phyloP scores from a whole-genome alignment of 305 asterid genomes.

The Fraxinus nigra region DNA sequence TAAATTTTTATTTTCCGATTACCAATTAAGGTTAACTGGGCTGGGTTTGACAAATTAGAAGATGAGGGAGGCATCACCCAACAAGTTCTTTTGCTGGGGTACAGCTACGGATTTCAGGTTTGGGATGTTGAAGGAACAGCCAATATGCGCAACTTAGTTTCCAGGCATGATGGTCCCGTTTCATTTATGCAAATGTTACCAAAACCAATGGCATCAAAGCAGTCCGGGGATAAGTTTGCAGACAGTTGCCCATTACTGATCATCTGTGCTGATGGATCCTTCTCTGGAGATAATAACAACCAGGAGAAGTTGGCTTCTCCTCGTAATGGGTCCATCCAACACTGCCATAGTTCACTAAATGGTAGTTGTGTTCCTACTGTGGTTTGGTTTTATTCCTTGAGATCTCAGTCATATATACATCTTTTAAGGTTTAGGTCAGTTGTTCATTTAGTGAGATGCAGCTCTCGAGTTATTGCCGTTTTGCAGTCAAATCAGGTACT shows the following conservation, averaged over 20 bases:
- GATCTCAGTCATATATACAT: slow-evolving; percentile 76
- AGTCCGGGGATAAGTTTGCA: slow-evolving; percentile 45
- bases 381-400: slow-evolving; percentile 87
- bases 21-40: slow-evolving; percentile 70
- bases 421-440: slow-evolving; percentile 71
- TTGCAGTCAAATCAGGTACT: slow-evolving; percentile 81
- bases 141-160: slow-evolving; percentile 70
- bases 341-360: slow-evolving; percentile 38
- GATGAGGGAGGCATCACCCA: slow-evolving; percentile 36
- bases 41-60: slow-evolving; percentile 71
- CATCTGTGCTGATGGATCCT: slow-evolving; percentile 78
- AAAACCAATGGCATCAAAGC: slow-evolving; percentile 43
- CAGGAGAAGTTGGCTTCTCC: slow-evolving; percentile 44
- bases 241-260: slow-evolving; percentile 67
- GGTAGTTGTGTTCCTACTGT: slow-evolving; percentile 58
- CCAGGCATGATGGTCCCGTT: slow-evolving; percentile 90
- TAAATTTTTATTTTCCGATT: not conserved
- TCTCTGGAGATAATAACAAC: slow-evolving; percentile 52
- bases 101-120: slow-evolving; percentile 76
- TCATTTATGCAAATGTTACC: slow-evolving; percentile 69
- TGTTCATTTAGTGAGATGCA: slow-evolving; percentile 81
- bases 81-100: slow-evolving; percentile 62
- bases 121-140: slow-evolving; percentile 90
- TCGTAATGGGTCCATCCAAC: slow-evolving; percentile 45
- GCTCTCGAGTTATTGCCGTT: slow-evolving; percentile 75